phyloP scores from a whole-genome alignment of 768 basidiomycete genomes.

The Pleurotus citrinopileatus region DNA sequence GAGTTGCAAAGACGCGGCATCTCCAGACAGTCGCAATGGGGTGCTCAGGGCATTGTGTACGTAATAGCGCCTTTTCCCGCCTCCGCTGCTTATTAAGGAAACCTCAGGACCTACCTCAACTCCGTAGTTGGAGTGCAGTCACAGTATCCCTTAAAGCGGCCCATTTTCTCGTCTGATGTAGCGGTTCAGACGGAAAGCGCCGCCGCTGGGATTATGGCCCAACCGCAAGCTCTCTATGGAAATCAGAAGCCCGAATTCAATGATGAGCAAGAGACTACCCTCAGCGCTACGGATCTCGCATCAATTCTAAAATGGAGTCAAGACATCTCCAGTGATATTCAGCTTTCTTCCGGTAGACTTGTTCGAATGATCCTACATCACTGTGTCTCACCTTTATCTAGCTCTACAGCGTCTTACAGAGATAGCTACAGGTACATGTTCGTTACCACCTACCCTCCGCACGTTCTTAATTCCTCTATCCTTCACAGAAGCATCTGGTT shows the following conservation, averaged over 20 bases:
- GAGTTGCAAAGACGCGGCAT: slow-evolving; percentile 70
- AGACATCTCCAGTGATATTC: slow-evolving; percentile 72
- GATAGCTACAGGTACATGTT: slow-evolving; percentile 57
- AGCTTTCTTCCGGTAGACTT: slow-evolving; percentile 53
- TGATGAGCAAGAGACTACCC: slow-evolving; percentile 55
- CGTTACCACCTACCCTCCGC: background rate
- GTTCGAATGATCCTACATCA: background rate
- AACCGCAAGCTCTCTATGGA: slow-evolving; percentile 24
- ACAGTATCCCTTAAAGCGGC: slow-evolving; percentile 47
- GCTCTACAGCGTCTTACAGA: slow-evolving; percentile 70
- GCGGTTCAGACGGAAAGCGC: slow-evolving; percentile 61
- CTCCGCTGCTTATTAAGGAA: too few relatives aligned
- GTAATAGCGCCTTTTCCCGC: slow-evolving; percentile 23
- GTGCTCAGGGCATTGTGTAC: slow-evolving; percentile 69
- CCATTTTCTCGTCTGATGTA: slow-evolving; percentile 56
- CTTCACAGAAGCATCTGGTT: slow-evolving; percentile 57
- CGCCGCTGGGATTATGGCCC: slow-evolving; percentile 22
- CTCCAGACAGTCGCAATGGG: slow-evolving; percentile 66
- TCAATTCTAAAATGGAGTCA: slow-evolving; percentile 75
- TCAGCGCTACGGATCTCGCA: slow-evolving; percentile 59
- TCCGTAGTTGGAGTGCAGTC: slow-evolving; percentile 41
- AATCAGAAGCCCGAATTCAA: slow-evolving; percentile 30
- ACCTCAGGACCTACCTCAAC: slow-evolving; percentile 46
- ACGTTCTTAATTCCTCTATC: slow-evolving; percentile 1
- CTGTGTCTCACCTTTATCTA: slow-evolving; percentile 16